Conservation (phyloP, 768 basidiomycete species). For the Imleria badia region DNA sequence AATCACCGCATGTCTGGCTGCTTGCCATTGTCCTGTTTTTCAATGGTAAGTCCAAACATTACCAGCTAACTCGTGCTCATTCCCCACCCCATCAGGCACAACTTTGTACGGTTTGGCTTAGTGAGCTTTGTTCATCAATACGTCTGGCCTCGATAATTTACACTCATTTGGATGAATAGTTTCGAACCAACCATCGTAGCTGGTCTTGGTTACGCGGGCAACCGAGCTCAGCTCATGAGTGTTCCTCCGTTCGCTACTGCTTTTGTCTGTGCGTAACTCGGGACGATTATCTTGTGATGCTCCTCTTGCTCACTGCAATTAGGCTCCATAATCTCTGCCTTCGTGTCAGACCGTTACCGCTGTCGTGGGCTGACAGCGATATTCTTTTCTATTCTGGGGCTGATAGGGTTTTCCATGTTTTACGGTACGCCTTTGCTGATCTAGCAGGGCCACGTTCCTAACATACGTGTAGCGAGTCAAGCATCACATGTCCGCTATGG, state of each 20-base stretch:
- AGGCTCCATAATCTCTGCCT: conserved; percentile 44
- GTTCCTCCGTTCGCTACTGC: conserved; percentile 55
- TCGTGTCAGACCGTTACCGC: conserved; percentile 51
- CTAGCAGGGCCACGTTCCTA: background rate
- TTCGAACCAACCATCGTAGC: conserved; percentile 75
- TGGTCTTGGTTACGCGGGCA: conserved; percentile 53
- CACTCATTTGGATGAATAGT: conserved; percentile 37
- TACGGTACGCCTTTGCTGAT: conserved; percentile 37
- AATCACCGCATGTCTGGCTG: conserved; percentile 55
- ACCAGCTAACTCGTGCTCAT: background rate
- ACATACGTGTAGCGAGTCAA: conserved; percentile 15
- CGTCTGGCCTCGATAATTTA: conserved; percentile 34
- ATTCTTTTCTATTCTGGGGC: conserved; percentile 41
- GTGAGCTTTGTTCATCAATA: conserved; percentile 22
- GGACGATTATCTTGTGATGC: background rate
- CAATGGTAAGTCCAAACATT: conserved; percentile 36
- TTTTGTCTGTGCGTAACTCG: conserved; percentile 42
- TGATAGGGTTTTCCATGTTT: conserved; percentile 57
- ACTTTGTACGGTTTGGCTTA: conserved; percentile 18
- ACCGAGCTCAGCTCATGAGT: conserved; percentile 59
- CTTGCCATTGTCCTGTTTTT: conserved; percentile 52
- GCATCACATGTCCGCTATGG: conserved; percentile 49
- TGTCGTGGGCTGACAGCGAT: conserved; percentile 50
- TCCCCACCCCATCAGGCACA: conserved; percentile 11
- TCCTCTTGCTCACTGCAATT: background rate